These are phyloP conservation scores for Serpula lacrymans DNA, from an alignment of 768 basidiomycete genomes.

Conservation along the genomic window DNA sequence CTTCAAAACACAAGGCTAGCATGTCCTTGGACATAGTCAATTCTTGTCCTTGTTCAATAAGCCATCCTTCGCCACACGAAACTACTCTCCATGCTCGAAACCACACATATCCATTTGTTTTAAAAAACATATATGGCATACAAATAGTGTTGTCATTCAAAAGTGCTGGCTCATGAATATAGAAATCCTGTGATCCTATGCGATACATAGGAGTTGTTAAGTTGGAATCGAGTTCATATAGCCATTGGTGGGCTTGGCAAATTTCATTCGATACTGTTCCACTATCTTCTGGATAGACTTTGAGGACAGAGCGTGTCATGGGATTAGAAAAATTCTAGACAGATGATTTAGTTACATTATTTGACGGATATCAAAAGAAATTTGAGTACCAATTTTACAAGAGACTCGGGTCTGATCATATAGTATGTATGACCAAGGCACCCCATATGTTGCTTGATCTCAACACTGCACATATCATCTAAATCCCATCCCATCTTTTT, in stretches of 20 bases:
- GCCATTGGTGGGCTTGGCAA: conserved; percentile 25
- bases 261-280: conserved; percentile 17
- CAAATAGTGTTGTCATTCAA: too few relatives aligned
- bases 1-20: not conserved
- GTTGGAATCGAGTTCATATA: conserved; percentile 19
- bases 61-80: too few relatives aligned
- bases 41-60: too few relatives aligned
- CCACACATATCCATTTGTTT: too few relatives aligned
- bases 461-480: not conserved
- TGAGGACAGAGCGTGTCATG: conserved; percentile 23
- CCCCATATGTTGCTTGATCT: not conserved
- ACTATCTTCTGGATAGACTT: conserved; percentile 33
- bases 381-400: too few relatives aligned
- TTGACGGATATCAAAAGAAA: too few relatives aligned
- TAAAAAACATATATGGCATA: too few relatives aligned
- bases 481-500: not conserved
- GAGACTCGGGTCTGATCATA: too few relatives aligned
- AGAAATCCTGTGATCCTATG: conserved; percentile 22
- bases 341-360: too few relatives aligned
- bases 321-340: too few relatives aligned
- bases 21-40: not conserved
- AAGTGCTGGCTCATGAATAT: conserved; percentile 25
- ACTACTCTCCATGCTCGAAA: too few relatives aligned
- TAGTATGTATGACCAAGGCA: not conserved
- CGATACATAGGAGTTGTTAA: conserved; percentile 27